phyloP scores from a whole-genome alignment of 164 flowering plant genomes.

The Echeveria elegans region DNA sequence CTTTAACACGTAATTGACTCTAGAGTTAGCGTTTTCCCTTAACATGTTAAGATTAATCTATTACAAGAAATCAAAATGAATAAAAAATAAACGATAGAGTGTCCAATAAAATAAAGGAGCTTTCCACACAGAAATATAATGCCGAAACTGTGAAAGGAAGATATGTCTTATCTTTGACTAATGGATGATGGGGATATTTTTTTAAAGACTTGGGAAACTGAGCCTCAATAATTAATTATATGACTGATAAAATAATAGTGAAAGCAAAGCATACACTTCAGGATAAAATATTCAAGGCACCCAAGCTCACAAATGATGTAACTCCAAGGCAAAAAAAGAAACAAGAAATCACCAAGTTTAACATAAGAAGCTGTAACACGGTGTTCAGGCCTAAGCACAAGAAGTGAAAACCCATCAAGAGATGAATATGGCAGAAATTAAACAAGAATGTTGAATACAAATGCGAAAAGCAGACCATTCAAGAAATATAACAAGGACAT shows the following conservation, averaged over 20 bases:
- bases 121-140: not conserved
- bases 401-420: not conserved
- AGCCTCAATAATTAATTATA: not conserved
- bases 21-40: not conserved
- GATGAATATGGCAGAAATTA: not conserved
- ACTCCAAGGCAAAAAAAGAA: not conserved
- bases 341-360: not conserved
- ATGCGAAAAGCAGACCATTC: not conserved
- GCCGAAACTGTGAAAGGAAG: conserved; percentile 1
- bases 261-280: not conserved
- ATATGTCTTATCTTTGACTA: conserved; percentile 6
- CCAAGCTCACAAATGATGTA: not conserved
- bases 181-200: conserved; percentile 4
- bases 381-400: not conserved
- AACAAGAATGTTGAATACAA: not conserved
- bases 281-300: not conserved
- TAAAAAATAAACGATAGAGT: not conserved
- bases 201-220: conserved; percentile 2
- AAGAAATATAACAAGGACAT: not conserved
- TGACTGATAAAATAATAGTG: not conserved
- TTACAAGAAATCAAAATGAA: too few relatives aligned
- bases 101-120: not conserved
- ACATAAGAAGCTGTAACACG: not conserved
- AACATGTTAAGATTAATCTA: not conserved
- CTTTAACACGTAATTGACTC: not conserved